phyloP scores from a whole-genome alignment of 2,329 filamentous ascomycete species.

The Microsporum audouinii region DNA sequence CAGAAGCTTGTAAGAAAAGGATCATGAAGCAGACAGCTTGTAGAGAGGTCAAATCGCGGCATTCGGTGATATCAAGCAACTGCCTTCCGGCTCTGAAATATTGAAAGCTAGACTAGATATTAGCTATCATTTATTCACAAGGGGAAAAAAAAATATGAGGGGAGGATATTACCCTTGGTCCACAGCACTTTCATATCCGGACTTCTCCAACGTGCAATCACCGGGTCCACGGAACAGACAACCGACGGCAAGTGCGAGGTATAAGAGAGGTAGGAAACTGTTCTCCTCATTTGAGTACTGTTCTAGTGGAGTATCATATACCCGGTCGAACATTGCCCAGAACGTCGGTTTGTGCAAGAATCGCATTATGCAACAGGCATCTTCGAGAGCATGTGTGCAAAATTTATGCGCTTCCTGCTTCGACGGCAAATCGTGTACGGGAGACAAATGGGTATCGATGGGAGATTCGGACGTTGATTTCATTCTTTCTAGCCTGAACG shows the following conservation, averaged over 20 bases:
- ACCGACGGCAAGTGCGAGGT: constrained; percentile 59
- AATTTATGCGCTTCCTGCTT: constrained; percentile 45
- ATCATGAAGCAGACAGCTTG: constrained; percentile 72
- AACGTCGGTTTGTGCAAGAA: constrained; percentile 76
- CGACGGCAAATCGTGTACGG: constrained; percentile 57
- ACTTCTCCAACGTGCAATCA: constrained; percentile 38
- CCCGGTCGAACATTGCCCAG: constrained; percentile 60
- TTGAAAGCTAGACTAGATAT: constrained; percentile 46
- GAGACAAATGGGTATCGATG: constrained; percentile 42
- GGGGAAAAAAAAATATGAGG: constrained; percentile 3
- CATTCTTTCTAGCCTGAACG: constrained; percentile 58
- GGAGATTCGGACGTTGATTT: constrained; percentile 54
- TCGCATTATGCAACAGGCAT: constrained; percentile 53
- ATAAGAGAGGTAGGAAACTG: constrained; percentile 58
- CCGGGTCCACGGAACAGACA: constrained; percentile 57
- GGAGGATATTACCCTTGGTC: constrained; percentile 42
- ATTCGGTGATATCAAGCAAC: constrained; percentile 51
- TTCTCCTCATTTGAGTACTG: constrained; percentile 54
- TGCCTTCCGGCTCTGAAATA: constrained; percentile 59
- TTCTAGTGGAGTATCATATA: constrained; percentile 60
- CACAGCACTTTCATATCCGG: constrained; percentile 40
- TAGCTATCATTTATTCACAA: background rate
- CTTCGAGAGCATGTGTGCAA: constrained; percentile 50
- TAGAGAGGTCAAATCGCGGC: constrained; percentile 60
- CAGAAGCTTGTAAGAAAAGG: constrained; percentile 67